Evolutionary conservation across 768 basidiomycete genomes (phyloP), one percentile per base, ranked within the genome.

Genomic region (Peribolospora kevripleyi): DNA sequence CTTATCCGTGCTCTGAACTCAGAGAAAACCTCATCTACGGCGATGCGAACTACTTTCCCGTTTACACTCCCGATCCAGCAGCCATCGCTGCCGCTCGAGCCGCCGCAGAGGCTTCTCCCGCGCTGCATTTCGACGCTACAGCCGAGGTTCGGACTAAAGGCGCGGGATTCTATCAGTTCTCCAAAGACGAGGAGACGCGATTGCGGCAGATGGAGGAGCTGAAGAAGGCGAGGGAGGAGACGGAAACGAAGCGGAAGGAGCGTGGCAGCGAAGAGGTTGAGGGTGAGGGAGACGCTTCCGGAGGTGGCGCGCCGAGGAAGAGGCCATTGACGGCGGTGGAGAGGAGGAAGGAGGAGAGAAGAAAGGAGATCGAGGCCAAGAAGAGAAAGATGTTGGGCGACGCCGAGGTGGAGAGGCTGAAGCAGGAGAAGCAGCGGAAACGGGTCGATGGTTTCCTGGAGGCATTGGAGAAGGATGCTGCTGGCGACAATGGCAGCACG

Each of bases 91-190:
- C 54, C 76, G 75, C 55, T 78, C 78, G 55, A 75, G 74, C 79
- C 2, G 84, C 88, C 59, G 72, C 75, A 42, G 75, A 80, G 59
- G 81, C 80, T 49, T 82, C 82, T 0, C 72, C 84, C 6, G 72
- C 75, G 8, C 67, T 73, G 3, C 86, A 93, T 66, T 98, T 85
- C 65, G 84, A 95, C 64, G 76, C 84, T 0, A 73, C 76, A 0
- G 70, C 68, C 52, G 91, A 98, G 68, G 79, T 82, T 14, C 82
- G 93, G 11, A 77, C 82, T 9, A 81, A 80, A 66, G 93, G 84
- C 48, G 90, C 91, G 1, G 88, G 77, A 1, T 85, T 82, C 68
- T 93, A 91, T 66, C 82, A 84, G 65, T 90, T 97, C 67, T 84
- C 85, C 9, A 74, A 66, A 3, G 86, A 93, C 61, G 84, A 87